Base-by-base conservation (phyloP, 805 yeast genomes). In the Nakazawaea wyomingensis region DNA sequence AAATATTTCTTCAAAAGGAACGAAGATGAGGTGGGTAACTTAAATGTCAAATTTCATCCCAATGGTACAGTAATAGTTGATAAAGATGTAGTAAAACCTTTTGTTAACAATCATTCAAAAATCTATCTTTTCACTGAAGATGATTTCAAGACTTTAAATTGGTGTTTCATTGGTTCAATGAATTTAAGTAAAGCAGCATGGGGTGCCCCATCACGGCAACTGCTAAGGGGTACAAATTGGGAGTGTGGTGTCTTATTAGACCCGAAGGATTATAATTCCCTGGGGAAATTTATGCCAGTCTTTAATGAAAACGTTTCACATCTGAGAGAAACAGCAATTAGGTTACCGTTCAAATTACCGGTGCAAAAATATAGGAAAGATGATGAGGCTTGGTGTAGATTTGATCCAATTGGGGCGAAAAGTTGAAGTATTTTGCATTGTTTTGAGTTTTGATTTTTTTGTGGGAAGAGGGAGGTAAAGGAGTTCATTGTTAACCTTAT, bases 121-220 rank as follows among this genome's bases (percentile, higher is more conserved):
- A 74, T 85, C 26, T 78, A 83, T 51, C 54, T 76, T 45, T 70
- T 76, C 48, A 71, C 81, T 10, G 71, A 71, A 4, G 78, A 77
- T 50, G 53, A 68, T 39, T 76, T 72, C 58, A 51, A 60, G 28
- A 62, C 75, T 2, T 55, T 84, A 4, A 71, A 75, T 39, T 87
- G 95, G 95, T 71, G 80, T 16, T 57, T 84, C 5, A 66, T 84
- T 55, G 84, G 93, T 0, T 81, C 89, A 37, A 84, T 87, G 26
- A 87, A 87, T 54, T 54, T 85, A 32, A 81, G 90, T 26, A 76
- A 76, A 43, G 83, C 78, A 47, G 96, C 95, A 1, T 87, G 96
- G 96, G 96, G 96, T 0, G 61, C 55, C 4, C 62, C 65, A 13
- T 43, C 59, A 20, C 49, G 52, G 3, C 48, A 47, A n/a, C 53